phyloP scores from a whole-genome alignment of 805 yeast species.

The Cyberlindnera mrakii region DNA sequence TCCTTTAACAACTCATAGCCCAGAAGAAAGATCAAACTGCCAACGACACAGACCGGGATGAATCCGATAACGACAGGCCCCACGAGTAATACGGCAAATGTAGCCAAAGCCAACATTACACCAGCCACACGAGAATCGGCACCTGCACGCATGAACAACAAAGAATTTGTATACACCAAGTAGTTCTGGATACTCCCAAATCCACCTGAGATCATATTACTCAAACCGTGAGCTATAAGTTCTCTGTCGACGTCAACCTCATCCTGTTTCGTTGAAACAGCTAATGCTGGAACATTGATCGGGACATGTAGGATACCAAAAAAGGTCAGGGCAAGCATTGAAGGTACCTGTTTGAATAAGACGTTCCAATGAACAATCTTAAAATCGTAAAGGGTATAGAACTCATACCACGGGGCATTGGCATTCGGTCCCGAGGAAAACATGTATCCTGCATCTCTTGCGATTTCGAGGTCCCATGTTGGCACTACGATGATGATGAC shows the following conservation, averaged over 20 bases:
- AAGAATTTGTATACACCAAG: conserved; percentile 89
- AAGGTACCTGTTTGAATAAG: conserved; percentile 67
- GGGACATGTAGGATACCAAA: conserved; percentile 97
- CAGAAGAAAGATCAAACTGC: conserved; percentile 79
- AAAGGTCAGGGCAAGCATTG: conserved; percentile 92
- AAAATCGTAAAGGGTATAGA: conserved; percentile 70
- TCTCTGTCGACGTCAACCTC: conserved; percentile 85
- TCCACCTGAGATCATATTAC: conserved; percentile 79
- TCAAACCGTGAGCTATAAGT: conserved; percentile 89
- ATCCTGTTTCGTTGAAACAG: conserved; percentile 83
- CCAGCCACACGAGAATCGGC: conserved; percentile 90
- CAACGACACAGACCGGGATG: conserved; percentile 95
- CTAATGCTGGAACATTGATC: conserved; percentile 94
- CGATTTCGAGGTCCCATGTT: conserved; percentile 48
- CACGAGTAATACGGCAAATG: conserved; percentile 70
- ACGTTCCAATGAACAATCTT: conserved; percentile 68
- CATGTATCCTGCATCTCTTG: conserved; percentile 80
- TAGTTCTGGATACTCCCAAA: conserved; percentile 91
- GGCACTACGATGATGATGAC: conserved; percentile 60
- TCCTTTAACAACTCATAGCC: conserved; percentile 90
- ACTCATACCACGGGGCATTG: conserved; percentile 84
- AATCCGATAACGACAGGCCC: conserved; percentile 93
- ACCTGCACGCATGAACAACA: conserved; percentile 88
- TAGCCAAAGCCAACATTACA: conserved; percentile 77
- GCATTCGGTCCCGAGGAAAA: conserved; percentile 36